phyloP scores from a whole-genome alignment of 352 stramenopile genomes.

The Paralagenidium karlingii region DNA sequence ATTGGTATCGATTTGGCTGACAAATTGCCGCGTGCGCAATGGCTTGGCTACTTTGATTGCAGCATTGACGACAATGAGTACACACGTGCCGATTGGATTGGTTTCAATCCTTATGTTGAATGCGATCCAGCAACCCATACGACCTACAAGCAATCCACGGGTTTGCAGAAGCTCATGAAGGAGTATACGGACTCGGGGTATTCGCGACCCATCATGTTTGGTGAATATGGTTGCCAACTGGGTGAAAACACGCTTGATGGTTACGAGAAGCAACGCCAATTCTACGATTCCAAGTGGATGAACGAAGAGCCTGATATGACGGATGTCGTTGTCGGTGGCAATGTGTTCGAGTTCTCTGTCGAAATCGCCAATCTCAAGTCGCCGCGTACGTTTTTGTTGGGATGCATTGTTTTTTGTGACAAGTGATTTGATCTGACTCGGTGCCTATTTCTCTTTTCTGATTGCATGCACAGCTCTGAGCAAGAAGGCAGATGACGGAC shows the following conservation, averaged over 20 bases:
- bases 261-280: constrained; percentile 42
- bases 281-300: constrained; percentile 76
- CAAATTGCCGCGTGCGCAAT: constrained; percentile 39
- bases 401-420: too few relatives aligned
- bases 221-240: constrained; percentile 51
- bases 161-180: constrained; percentile 34
- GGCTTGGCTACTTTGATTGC: constrained; percentile 71
- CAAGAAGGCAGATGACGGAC: constrained; percentile 46
- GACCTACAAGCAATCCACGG: constrained; percentile 31
- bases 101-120: constrained; percentile 62
- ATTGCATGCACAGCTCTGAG: too few relatives aligned
- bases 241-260: constrained; percentile 50
- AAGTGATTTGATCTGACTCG: too few relatives aligned
- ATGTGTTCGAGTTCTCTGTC: constrained; percentile 70
- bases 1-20: constrained; percentile 67
- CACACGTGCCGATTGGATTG: constrained; percentile 36
- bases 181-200: constrained; percentile 35
- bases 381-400: constrained; percentile 52
- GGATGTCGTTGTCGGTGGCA: constrained; percentile 57
- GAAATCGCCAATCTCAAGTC: constrained; percentile 50
- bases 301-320: constrained; percentile 69
- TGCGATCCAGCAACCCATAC: constrained; percentile 25
- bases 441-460: too few relatives aligned
- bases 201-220: constrained; percentile 48
- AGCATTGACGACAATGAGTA: constrained; percentile 21